These are phyloP conservation scores for Monascus ruber DNA, from an alignment of 2,329 filamentous ascomycete genomes.

Conservation along the genomic window DNA sequence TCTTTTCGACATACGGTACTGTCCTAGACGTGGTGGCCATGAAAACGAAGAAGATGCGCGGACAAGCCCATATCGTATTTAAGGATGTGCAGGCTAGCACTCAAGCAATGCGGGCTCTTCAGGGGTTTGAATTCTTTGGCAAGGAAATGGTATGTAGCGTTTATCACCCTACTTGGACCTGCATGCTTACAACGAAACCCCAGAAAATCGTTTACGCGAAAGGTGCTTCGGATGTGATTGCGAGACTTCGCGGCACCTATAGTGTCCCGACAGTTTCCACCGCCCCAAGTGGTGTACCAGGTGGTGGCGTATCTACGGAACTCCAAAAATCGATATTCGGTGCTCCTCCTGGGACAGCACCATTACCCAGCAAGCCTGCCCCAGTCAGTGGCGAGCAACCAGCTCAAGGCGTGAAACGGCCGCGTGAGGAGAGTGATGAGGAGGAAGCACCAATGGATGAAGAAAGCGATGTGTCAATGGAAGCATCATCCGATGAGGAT, in stretches of 20 bases:
- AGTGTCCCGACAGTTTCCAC: constrained; percentile 47
- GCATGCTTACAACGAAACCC: constrained; percentile 4
- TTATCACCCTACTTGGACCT: neutral
- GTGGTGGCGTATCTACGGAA: constrained; percentile 55
- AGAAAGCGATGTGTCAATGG: constrained; percentile 58
- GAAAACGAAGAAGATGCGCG: constrained; percentile 85
- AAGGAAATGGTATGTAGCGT: constrained; percentile 61
- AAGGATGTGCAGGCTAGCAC: constrained; percentile 84
- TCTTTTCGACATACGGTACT: constrained; percentile 87
- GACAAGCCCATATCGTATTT: constrained; percentile 88
- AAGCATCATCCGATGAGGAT: constrained; percentile 64
- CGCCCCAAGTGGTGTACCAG: constrained; percentile 31
- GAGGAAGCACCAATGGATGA: constrained; percentile 51
- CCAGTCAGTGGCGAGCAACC: constrained; percentile 36
- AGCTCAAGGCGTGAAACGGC: constrained; percentile 54
- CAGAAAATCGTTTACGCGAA: constrained; percentile 89
- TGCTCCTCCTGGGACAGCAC: constrained; percentile 37
- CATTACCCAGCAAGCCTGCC: constrained; percentile 40
- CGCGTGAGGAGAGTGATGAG: constrained; percentile 51
- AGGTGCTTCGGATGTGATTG: constrained; percentile 74
- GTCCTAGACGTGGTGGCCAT: constrained; percentile 85
- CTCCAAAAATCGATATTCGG: constrained; percentile 73
- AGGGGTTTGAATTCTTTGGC: constrained; percentile 78
- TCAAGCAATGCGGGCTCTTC: constrained; percentile 79
- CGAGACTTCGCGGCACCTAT: constrained; percentile 87